These are phyloP conservation scores for Phytopythium litorale DNA, from an alignment of 352 stramenopile genomes.

Conservation along the genomic window DNA sequence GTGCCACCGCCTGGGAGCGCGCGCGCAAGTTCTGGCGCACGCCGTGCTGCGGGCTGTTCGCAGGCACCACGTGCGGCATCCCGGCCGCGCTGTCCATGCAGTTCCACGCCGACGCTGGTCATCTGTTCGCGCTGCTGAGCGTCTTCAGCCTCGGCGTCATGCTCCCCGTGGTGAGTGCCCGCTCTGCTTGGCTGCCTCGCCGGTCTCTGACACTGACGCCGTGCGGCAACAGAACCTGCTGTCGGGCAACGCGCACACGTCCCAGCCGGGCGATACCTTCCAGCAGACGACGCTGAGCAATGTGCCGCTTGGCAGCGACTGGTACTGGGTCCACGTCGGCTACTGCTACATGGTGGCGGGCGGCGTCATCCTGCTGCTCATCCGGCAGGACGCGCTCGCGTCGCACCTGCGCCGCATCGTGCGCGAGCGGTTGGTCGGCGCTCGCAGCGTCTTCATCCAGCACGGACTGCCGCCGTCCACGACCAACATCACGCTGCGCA, in stretches of 20 bases:
- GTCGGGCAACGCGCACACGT: slow-evolving; percentile 37
- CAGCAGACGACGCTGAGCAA: slow-evolving; percentile 83
- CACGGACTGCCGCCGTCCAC: slow-evolving; percentile 47
- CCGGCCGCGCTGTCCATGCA: slow-evolving; percentile 59
- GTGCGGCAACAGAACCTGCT: slow-evolving; percentile 50
- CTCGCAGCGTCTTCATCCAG: slow-evolving; percentile 68
- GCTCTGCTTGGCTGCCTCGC: background rate
- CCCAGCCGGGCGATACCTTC: slow-evolving; percentile 41
- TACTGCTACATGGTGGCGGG: slow-evolving; percentile 72
- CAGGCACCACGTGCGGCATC: slow-evolving; percentile 63
- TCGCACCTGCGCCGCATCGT: slow-evolving; percentile 42
- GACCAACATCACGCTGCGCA: slow-evolving; percentile 37
- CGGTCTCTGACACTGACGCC: background rate
- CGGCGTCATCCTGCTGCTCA: slow-evolving; percentile 45
- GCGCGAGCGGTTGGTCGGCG: slow-evolving; percentile 62
- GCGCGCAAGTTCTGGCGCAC: slow-evolving; percentile 45
- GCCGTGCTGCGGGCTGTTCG: slow-evolving; percentile 43
- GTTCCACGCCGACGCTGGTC: slow-evolving; percentile 62
- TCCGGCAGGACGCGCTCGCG: slow-evolving; percentile 42
- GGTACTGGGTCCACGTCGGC: slow-evolving; percentile 74
- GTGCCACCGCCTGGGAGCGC: slow-evolving; percentile 30
- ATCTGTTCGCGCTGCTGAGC: slow-evolving; percentile 56
- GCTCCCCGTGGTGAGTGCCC: slow-evolving; percentile 57
- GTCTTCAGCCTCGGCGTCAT: slow-evolving; percentile 69
- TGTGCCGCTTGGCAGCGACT: slow-evolving; percentile 69